Percentiles rank a stretch among this genome's conserved stretches.
Conservation (phyloP, 345 rosid species). For the Clarkia xantiana region DNA sequence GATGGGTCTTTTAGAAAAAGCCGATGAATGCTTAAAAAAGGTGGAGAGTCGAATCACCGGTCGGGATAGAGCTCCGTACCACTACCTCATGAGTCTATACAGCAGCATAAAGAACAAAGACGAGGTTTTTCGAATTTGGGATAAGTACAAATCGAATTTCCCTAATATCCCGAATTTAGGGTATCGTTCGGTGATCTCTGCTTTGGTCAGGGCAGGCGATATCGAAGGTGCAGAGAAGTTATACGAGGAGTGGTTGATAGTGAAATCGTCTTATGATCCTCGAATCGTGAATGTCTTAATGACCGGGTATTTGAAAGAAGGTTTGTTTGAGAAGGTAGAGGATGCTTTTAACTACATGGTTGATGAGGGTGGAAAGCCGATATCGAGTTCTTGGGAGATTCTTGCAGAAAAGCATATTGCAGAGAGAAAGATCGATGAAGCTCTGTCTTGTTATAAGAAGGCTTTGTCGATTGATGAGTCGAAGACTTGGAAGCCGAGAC, state of each 20-base stretch:
- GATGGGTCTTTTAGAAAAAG: constrained; percentile 58
- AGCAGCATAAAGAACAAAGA: constrained; percentile 56
- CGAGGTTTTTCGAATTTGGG: constrained; percentile 72
- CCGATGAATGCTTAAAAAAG: constrained; percentile 65
- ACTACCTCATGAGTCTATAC: constrained; percentile 73
- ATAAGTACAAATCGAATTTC: constrained; percentile 57
- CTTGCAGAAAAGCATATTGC: constrained; percentile 60
- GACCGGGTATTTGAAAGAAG: constrained; percentile 43
- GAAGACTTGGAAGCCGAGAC: constrained; percentile 64
- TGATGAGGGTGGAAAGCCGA: constrained; percentile 71
- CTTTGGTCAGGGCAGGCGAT: constrained; percentile 54
- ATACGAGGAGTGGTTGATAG: constrained; percentile 67
- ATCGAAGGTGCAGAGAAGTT: constrained; percentile 63
- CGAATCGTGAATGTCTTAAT: constrained; percentile 75
- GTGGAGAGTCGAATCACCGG: constrained; percentile 78
- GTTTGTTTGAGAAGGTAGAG: constrained; percentile 47
- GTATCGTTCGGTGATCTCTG: constrained; percentile 65
- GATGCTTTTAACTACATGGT: constrained; percentile 40
- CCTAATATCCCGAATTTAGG: constrained; percentile 72
- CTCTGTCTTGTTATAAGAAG: constrained; percentile 48
- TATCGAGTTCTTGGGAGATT: constrained; percentile 68
- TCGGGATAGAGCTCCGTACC: constrained; percentile 69
- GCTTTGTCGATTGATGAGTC: constrained; percentile 45
- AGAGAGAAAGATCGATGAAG: constrained; percentile 36
- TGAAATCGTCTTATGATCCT: constrained; percentile 57